Percentiles rank a stretch among this genome's conserved stretches.
Evolutionary conservation across 108 stramenopile genomes (phyloP).

Genomic region (Tribonema minus): DNA sequence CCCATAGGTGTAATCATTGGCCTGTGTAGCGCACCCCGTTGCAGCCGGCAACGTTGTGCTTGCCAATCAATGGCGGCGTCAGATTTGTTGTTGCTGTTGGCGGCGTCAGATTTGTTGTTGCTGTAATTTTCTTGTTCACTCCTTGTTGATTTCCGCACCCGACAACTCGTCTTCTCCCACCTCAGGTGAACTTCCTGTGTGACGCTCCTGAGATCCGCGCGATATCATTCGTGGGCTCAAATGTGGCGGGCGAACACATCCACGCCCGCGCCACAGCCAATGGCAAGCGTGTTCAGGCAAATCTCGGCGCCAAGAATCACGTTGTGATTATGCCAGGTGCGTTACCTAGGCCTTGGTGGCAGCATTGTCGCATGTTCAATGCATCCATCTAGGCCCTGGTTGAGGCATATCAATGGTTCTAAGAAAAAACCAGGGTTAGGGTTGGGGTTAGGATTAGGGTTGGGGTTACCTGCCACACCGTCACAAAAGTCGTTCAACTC

Average conservation of each 20-base stretch:
- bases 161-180: constrained; percentile 72
- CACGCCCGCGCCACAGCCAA: constrained; percentile 66
- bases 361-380: background rate
- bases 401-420: background rate
- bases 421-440: background rate
- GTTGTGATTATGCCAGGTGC: constrained; percentile 67
- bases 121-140: background rate
- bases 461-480: background rate
- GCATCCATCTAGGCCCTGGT: no score
- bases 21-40: no score
- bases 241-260: constrained; percentile 82
- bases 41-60: no score
- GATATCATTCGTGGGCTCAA: constrained; percentile 88
- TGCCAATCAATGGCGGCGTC: no score
- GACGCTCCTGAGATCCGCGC: constrained; percentile 72
- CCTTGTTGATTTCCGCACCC: no score
- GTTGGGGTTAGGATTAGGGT: no score
- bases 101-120: background rate
- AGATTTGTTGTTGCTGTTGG: background rate
- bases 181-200: constrained; percentile 78
- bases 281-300: constrained; percentile 59
- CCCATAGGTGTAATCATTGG: no score
- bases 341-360: background rate
- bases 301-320: constrained; percentile 95
- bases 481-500: background rate